Base-by-base conservation (phyloP, 208 protist species). In the Acanthamoeba triangularis region DNA sequence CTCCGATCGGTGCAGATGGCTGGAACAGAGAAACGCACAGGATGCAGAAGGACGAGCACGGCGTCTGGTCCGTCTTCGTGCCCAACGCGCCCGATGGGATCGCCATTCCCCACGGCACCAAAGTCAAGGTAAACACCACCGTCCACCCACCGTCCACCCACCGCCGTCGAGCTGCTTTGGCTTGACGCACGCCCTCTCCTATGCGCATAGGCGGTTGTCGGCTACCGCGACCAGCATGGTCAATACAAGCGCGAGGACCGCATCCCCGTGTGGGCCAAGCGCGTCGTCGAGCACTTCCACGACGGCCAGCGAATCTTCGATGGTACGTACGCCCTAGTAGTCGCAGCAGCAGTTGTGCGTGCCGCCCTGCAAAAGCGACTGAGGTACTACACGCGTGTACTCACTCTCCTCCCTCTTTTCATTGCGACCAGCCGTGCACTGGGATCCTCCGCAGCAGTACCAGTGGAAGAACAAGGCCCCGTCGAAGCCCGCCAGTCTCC, bases 221-320 rank as follows among this genome's bases (percentile, higher is more conserved):
- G 37, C 13, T 84, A 18, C 35, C 56, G 49, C n/a, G 90, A 93
- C 94, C 30, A 96, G 35, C 74, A 90, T 14, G 84, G 63, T 13
- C 78, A 96, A 56, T 97, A 95, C 61, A 94, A 96, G 94, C 90
- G 63, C 30, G 93, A 94, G 49, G 95, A 97, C 74, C 95, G 97
- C 52, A 96, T 98, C 41, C 97, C 97, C 44, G 95, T 95, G 30
- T 98, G 97, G 97, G 96, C 97, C 67, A 63, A 80, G 67, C 74
- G 96, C 72, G 95, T 96, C 3, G 90, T 91, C 35, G 96, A 98
- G 76, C 95, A 97, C 13, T 88, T 95, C 41, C 72, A 97, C 20
- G 80, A 96, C 52, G 93, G 59, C 35, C 28, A 56, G 47, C 84
- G 63, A 47, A 33, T 25, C 28, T 74, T 72, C 28, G 61, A 82